phyloP scores from a whole-genome alignment of 768 basidiomycete species.

The Lentinus brumalis region DNA sequence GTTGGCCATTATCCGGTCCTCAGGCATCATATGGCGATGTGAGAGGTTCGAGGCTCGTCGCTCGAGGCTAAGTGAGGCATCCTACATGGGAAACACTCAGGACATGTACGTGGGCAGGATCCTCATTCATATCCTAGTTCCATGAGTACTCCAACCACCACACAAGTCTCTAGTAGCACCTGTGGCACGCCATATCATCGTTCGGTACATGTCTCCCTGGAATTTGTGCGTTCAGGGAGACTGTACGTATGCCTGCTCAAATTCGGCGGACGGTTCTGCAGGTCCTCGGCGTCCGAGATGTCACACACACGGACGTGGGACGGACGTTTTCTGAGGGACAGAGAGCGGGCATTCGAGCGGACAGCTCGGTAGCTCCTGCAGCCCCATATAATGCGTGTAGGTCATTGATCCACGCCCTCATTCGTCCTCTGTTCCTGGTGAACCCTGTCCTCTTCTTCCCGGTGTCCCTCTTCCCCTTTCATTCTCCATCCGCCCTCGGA shows the following conservation, averaged over 20 bases:
- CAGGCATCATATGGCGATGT: background rate
- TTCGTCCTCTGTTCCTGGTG: background rate
- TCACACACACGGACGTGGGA: slow-evolving; percentile 3
- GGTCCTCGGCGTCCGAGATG: slow-evolving; percentile 1
- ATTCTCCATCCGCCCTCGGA: background rate
- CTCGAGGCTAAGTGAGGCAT: slow-evolving; percentile 1
- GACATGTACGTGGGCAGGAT: background rate
- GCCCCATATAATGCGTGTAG: background rate
- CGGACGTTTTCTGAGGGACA: background rate
- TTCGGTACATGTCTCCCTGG: background rate
- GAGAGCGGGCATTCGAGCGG: background rate
- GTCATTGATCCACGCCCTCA: background rate
- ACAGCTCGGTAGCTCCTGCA: background rate
- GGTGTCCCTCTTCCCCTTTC: background rate
- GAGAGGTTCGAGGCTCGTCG: background rate
- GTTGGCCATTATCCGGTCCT: background rate
- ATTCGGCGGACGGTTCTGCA: background rate
- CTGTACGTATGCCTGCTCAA: background rate
- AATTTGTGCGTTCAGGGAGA: background rate
- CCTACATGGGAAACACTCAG: background rate
- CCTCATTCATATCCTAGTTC: background rate
- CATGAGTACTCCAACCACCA: background rate
- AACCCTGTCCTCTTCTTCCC: background rate
- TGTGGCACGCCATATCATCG: too few relatives aligned
- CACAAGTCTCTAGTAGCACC: too few relatives aligned